A percentile compares a stretch with the other conserved stretches of the same genome.
Conservation (phyloP, 2,329 filamentous ascomycete genomes). For the Fusarium miscanthi region DNA sequence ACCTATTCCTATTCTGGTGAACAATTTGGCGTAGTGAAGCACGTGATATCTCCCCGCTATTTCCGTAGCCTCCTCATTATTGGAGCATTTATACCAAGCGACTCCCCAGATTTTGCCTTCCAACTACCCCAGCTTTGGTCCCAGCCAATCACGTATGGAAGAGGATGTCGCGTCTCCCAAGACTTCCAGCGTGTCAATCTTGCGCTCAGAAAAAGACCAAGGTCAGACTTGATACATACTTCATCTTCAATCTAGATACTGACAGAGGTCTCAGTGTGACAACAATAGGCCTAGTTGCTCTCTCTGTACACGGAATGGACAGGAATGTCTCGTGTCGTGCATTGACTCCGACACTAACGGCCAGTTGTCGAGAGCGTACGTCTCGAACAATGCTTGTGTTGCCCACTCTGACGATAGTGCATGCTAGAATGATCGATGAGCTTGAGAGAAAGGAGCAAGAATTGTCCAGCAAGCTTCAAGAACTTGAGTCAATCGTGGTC, state of each 20-base stretch:
- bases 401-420: accelerated
- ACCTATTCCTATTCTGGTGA: neutral
- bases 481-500: neutral
- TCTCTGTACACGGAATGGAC: neutral
- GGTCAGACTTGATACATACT: neutral
- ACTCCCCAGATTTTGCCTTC: neutral
- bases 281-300: slow-evolving; percentile 17
- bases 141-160: accelerated
- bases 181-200: slow-evolving; percentile 22
- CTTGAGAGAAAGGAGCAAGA: slow-evolving; percentile 15
- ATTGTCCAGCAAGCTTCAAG: neutral
- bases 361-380: slow-evolving; percentile 12
- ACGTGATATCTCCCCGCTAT: neutral
- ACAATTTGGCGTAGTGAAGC: neutral
- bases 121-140: no score
- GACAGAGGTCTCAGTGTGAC: slow-evolving; percentile 2
- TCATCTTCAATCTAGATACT: neutral
- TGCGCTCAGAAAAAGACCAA: slow-evolving; percentile 23
- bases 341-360: neutral
- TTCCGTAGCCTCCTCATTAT: neutral
- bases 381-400: accelerated
- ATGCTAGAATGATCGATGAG: neutral
- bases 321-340: neutral
- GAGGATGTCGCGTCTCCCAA: neutral
- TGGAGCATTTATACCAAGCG: neutral